These are phyloP conservation scores for Xylariaceae sp. DNA, from an alignment of 2,329 filamentous ascomycete genomes.

Conservation along the genomic window DNA sequence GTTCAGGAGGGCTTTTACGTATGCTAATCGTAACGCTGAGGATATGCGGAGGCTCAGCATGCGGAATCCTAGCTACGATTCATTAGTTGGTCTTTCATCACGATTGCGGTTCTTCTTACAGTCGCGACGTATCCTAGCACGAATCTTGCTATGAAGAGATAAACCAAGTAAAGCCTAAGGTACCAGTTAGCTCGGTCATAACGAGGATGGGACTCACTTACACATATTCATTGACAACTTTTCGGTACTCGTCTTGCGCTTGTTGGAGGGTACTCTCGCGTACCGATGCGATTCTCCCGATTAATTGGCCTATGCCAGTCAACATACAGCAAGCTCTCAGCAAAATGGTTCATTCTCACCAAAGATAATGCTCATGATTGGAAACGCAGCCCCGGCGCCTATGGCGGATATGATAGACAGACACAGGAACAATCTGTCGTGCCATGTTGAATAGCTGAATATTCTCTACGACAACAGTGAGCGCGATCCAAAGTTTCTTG, in stretches of 20 bases:
- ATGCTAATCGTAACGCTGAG: conserved; percentile 57
- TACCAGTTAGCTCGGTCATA: not conserved
- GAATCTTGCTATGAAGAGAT: conserved; percentile 65
- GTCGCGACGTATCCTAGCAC: conserved; percentile 58
- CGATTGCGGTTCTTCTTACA: conserved; percentile 33
- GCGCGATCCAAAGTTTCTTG: not conserved
- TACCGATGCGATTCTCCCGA: conserved; percentile 44
- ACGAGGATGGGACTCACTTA: conserved; percentile 28
- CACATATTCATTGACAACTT: conserved; percentile 43
- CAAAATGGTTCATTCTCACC: conserved; percentile 33
- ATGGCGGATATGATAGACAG: conserved; percentile 27
- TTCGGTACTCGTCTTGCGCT: conserved; percentile 28
- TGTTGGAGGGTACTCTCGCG: conserved; percentile 19
- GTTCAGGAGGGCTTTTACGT: conserved; percentile 59
- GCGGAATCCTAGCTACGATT: conserved; percentile 50
- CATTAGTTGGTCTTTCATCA: conserved; percentile 2
- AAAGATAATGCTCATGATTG: conserved; percentile 55
- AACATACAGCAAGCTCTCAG: not conserved
- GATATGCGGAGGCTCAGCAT: conserved; percentile 59
- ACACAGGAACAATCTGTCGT: conserved; percentile 26
- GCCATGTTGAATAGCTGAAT: conserved; percentile 31
- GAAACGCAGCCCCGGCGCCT: conserved; percentile 31
- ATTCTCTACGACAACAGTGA: conserved; percentile 27
- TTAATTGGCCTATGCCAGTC: conserved; percentile 37
- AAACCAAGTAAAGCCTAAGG: conserved; percentile 62